Percentiles rank a stretch among this genome's conserved stretches.
These are phyloP conservation scores for Nothophytophthora sp. DNA, from an alignment of 352 stramenopile species.

Conservation along the genomic window DNA sequence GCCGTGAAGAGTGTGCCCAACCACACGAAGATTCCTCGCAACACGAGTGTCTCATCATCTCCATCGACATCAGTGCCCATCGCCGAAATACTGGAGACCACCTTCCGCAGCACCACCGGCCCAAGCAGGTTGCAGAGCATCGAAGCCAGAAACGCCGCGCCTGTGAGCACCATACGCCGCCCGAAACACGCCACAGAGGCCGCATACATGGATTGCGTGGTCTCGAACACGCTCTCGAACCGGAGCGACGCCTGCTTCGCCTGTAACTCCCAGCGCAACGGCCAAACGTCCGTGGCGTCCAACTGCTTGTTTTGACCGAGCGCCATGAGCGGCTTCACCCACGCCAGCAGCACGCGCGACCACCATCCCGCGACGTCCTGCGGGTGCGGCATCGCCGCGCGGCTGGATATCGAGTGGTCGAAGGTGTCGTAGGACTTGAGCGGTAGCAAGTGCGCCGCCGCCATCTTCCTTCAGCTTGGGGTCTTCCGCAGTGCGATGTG, in stretches of 20 bases:
- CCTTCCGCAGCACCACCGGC: constrained; percentile 40
- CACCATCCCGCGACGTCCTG: constrained; percentile 21
- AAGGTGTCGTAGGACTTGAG: constrained; percentile 35
- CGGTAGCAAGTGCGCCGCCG: constrained; percentile 10
- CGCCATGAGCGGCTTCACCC: constrained; percentile 49
- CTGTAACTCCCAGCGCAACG: constrained; percentile 30
- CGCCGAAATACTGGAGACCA: constrained; percentile 35
- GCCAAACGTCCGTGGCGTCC: constrained; percentile 42
- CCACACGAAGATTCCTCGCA: constrained; percentile 29
- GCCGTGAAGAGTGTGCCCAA: constrained; percentile 43
- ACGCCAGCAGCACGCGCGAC: constrained; percentile 46
- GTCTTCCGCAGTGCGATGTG: background rate
- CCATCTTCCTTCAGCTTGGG: no score
- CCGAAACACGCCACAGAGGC: constrained; percentile 40
- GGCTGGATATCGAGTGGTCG: constrained; percentile 21
- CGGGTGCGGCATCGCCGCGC: constrained; percentile 13
- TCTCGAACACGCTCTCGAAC: constrained; percentile 28
- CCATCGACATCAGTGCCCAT: constrained; percentile 13
- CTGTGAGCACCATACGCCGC: constrained; percentile 35
- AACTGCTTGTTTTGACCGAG: constrained; percentile 51
- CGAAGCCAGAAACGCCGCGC: constrained; percentile 40
- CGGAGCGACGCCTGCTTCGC: constrained; percentile 18
- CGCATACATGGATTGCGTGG: constrained; percentile 29
- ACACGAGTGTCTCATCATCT: constrained; percentile 18
- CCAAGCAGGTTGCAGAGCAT: constrained; percentile 58